Percentiles rank a stretch among this genome's conserved stretches.
Evolutionary conservation across 345 rosid genomes (phyloP).

Genomic region (Firmiana major): DNA sequence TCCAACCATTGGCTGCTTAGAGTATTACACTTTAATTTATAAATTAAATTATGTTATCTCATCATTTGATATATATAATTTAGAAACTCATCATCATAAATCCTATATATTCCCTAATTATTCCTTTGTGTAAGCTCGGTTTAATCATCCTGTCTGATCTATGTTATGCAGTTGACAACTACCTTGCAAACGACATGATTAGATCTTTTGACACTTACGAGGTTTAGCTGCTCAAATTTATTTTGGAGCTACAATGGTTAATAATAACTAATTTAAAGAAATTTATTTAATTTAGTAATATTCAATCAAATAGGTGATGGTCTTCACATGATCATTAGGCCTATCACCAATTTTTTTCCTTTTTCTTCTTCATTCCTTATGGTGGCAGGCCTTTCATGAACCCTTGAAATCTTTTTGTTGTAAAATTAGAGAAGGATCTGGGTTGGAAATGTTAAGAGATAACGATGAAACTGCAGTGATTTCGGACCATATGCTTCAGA

Average conservation of each 20-base stretch:
- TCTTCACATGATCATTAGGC: neutral
- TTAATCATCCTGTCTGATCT: neutral
- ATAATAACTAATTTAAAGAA: neutral
- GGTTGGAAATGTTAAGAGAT: no score
- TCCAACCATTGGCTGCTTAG: neutral
- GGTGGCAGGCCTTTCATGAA: neutral
- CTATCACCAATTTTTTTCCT: neutral
- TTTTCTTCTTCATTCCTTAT: neutral
- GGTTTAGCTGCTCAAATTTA: neutral
- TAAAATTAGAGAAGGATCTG: no score
- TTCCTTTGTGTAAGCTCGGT: neutral
- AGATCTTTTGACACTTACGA: conserved; percentile 1
- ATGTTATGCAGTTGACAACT: neutral
- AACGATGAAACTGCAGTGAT: no score
- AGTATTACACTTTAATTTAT: neutral
- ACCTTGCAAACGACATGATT: neutral
- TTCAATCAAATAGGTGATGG: neutral
- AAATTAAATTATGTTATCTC: neutral
- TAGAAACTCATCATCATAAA: neutral
- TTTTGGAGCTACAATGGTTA: neutral
- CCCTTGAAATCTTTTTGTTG: neutral
- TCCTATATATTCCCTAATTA: neutral
- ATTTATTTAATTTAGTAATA: neutral
- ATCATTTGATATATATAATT: neutral
- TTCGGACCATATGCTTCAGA: no score